phyloP scores from a whole-genome alignment of 257 asterid genomes.

The Solanum rostratum region DNA sequence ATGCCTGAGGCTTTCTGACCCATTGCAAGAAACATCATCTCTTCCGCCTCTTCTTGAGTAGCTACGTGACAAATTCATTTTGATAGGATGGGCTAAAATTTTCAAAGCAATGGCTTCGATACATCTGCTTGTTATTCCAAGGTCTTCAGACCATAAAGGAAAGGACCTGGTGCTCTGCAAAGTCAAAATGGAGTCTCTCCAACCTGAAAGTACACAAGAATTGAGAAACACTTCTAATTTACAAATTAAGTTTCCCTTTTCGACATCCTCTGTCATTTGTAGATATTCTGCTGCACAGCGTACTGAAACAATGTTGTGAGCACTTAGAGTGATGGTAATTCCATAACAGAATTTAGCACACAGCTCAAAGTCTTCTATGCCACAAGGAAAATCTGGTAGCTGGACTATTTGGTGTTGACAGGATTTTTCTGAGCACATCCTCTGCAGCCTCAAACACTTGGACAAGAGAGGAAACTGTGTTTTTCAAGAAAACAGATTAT shows the following conservation, averaged over 20 bases:
- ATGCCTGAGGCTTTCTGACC: slow-evolving; percentile 37
- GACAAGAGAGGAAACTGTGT: slow-evolving; percentile 85
- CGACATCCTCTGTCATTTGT: slow-evolving; percentile 79
- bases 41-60: slow-evolving; percentile 39
- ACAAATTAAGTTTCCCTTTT: slow-evolving; percentile 60
- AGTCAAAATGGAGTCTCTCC: slow-evolving; percentile 65
- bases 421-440: slow-evolving; percentile 33
- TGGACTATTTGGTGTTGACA: slow-evolving; percentile 41
- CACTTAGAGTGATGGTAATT: slow-evolving; percentile 69
- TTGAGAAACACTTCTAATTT: slow-evolving; percentile 66
- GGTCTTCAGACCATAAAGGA: slow-evolving; percentile 53
- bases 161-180: slow-evolving; percentile 56
- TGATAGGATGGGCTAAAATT: slow-evolving; percentile 44
- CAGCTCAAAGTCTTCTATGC: slow-evolving; percentile 61
- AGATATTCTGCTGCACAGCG: slow-evolving; percentile 78
- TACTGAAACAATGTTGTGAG: slow-evolving; percentile 58
- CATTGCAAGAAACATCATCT: slow-evolving; percentile 50
- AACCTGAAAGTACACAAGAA: slow-evolving; percentile 72
- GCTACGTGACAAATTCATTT: slow-evolving; percentile 47
- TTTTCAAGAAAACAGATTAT: background rate
- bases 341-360: slow-evolving; percentile 96
- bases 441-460: slow-evolving; percentile 56
- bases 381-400: slow-evolving; percentile 75
- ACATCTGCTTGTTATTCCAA: slow-evolving; percentile 55
- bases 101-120: slow-evolving; percentile 56